Conservation (phyloP, 495 filamentous ascomycete genomes). For the Astrocystis sublimbata region DNA sequence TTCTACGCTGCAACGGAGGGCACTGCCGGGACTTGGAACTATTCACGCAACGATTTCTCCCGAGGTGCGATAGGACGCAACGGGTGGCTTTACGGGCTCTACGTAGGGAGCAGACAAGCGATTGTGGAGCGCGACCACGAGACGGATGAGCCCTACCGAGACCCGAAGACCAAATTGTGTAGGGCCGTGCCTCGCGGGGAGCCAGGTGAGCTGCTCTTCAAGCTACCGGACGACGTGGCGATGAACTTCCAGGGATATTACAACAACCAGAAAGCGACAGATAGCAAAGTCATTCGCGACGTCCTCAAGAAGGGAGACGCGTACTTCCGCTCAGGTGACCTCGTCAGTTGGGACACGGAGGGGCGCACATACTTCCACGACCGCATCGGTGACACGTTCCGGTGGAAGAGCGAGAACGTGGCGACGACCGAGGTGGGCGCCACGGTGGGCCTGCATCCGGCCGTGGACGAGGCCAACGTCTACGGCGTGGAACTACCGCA, state of each 20-base stretch:
- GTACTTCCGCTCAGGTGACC: slow-evolving; percentile 85
- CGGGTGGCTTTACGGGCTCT: slow-evolving; percentile 59
- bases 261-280: slow-evolving; percentile 70
- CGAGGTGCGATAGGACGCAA: slow-evolving; percentile 81
- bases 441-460: slow-evolving; percentile 65
- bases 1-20: slow-evolving; percentile 93
- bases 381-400: slow-evolving; percentile 90
- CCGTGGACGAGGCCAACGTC: slow-evolving; percentile 78
- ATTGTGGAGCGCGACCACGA: slow-evolving; percentile 74
- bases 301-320: slow-evolving; percentile 81
- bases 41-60: slow-evolving; percentile 70
- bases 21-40: slow-evolving; percentile 69
- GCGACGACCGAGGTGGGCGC: slow-evolving; percentile 81
- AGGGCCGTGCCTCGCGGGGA: slow-evolving; percentile 58
- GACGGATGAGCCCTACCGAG: slow-evolving; percentile 68
- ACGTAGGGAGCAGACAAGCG: slow-evolving; percentile 53
- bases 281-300: slow-evolving; percentile 75
- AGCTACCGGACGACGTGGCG: slow-evolving; percentile 67
- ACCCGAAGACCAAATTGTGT: slow-evolving; percentile 74
- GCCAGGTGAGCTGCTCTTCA: slow-evolving; percentile 78
- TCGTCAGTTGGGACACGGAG: slow-evolving; percentile 69
- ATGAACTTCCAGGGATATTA: slow-evolving; percentile 85
- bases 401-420: slow-evolving; percentile 96
- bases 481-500: slow-evolving; percentile 82
- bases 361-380: slow-evolving; percentile 84